Evolutionary conservation across 768 basidiomycete species (phyloP).

Genomic region (Amanita thiersii): DNA sequence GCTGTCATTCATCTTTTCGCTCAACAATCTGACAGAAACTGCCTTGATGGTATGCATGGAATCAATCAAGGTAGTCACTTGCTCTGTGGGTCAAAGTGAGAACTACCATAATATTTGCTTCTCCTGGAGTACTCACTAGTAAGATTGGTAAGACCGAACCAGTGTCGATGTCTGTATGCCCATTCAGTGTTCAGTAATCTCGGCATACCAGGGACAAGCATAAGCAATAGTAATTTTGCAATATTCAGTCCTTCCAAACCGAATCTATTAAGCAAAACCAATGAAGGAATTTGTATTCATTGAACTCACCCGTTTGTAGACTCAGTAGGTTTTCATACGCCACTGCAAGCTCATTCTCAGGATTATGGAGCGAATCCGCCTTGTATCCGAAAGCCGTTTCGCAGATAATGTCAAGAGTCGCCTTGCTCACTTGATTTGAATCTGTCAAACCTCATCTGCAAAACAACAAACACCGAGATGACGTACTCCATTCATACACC

Average conservation of each 20-base stretch:
- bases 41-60: slow-evolving; percentile 24
- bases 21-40: slow-evolving; percentile 25
- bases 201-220: slow-evolving; percentile 21
- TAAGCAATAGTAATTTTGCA: slow-evolving; percentile 19
- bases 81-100: background rate
- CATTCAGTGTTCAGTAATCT: slow-evolving; percentile 18
- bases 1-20: slow-evolving; percentile 22
- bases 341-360: slow-evolving; percentile 27
- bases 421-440: slow-evolving; percentile 25
- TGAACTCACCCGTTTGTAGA: slow-evolving; percentile 21
- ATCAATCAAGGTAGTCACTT: slow-evolving; percentile 16
- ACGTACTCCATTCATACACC: slow-evolving; percentile 30
- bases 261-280: slow-evolving; percentile 15
- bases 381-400: slow-evolving; percentile 30
- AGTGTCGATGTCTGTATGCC: slow-evolving; percentile 18
- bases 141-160: slow-evolving; percentile 11
- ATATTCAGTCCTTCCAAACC: slow-evolving; percentile 18
- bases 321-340: slow-evolving; percentile 26
- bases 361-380: slow-evolving; percentile 26
- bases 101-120: background rate
- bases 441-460: background rate
- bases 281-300: slow-evolving; percentile 22
- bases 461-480: background rate
- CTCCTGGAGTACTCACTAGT: slow-evolving; percentile 11
- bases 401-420: slow-evolving; percentile 35